Evolutionary conservation across 2,329 filamentous ascomycete species (phyloP), one percentile per base, ranked within the genome.

Genomic region (Curvularia spicifera): DNA sequence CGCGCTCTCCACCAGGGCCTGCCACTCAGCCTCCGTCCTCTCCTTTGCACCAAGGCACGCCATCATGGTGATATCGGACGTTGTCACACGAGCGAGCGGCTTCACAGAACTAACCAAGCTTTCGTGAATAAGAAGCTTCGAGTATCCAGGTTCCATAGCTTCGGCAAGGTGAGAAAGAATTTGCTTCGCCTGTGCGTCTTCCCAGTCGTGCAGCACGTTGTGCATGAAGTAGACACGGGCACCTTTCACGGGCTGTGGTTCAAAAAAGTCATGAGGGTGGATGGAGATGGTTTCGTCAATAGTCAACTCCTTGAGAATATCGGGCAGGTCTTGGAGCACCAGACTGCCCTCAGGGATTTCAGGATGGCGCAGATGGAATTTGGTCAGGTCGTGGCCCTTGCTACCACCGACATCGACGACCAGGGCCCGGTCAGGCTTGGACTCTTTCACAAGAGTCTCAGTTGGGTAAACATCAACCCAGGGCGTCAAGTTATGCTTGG

Each of bases 321-420:
- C 51, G 18, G 51, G 51, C 24, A 53, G 51, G 33, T 53, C 51
- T 40, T 53, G 42, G 24, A 53, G 51, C 42, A 53, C 42, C 12
- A 53, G 24, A 47, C 51, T 39, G 33, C 42, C n/a, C 51, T 47
- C 33, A 18, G 35, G 35, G 24, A 47, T 47, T 31, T 47, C 33
- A 47, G 51, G 51, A 33, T 53, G 51, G 31, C 31, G 31, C 51
- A 47, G 31, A 40, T 47, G 51, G 43, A 53, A 53, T 40, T 47
- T 53, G 42, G 8, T 47, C 31, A 53, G 42, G 33, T 53, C 51
- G 33, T 53, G 51, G 43, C 51, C 51, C 42, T 47, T 53, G 51
- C 51, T 53, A 47, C 51, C 51, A 47, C 51, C 51, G n/a, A 53
- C 51, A 53, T 53, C 51, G 31, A 53, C 43, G 3, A 53, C 42